These are phyloP conservation scores for Teunomyces funiuensis DNA, from an alignment of 805 yeast species.

Conservation along the genomic window DNA sequence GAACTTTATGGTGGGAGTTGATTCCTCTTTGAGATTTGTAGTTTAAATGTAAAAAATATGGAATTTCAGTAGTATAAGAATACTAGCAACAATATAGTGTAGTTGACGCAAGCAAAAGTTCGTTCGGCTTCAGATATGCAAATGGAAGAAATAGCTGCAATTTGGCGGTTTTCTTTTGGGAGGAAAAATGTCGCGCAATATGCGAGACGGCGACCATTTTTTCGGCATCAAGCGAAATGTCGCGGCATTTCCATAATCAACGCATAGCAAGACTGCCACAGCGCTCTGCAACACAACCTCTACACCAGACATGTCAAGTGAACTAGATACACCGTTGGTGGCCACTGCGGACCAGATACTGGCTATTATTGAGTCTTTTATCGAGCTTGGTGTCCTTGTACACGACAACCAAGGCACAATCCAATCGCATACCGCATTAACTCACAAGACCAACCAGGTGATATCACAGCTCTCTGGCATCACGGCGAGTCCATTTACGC, in stretches of 20 bases:
- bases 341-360: conserved; percentile 25
- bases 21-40: no score
- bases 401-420: conserved; percentile 92
- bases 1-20: no score
- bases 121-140: neutral
- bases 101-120: no score
- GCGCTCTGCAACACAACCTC: neutral
- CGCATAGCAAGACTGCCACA: neutral
- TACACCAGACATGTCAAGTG: neutral
- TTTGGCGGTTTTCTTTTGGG: neutral
- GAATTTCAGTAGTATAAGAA: no score
- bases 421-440: conserved; percentile 59
- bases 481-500: conserved; percentile 31
- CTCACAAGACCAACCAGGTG: conserved; percentile 43
- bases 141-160: neutral
- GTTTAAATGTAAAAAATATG: no score
- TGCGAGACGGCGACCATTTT: neutral
- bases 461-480: conserved; percentile 37
- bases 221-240: neutral
- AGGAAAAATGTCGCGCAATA: conserved; percentile 1
- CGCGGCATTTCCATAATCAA: neutral
- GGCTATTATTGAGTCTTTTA: conserved; percentile 61
- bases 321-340: conserved; percentile 20
- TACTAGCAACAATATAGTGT: no score
- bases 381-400: conserved; percentile 86